These are phyloP conservation scores for Pachyrhizus erosus DNA, from an alignment of 306 rosid genomes.

Conservation along the genomic window DNA sequence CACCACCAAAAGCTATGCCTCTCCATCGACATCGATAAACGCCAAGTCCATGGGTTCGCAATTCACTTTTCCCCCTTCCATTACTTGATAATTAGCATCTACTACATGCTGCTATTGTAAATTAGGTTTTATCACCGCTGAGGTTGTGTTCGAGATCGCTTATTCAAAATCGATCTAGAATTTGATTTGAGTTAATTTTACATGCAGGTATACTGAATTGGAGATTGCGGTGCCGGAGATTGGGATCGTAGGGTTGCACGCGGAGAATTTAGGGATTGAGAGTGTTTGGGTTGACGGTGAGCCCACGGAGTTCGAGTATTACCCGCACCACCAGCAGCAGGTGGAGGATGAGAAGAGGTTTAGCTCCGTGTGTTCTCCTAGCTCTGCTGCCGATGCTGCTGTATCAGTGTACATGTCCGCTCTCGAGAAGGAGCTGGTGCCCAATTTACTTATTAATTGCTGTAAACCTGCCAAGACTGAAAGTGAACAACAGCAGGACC, in stretches of 20 bases:
- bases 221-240: constrained; percentile 90
- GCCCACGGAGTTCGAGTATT: constrained; percentile 82
- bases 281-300: constrained; percentile 91
- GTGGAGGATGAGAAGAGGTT: constrained; percentile 60
- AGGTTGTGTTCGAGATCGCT: background rate
- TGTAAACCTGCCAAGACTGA: constrained; percentile 75
- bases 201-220: constrained; percentile 80
- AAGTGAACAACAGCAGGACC: constrained; percentile 67
- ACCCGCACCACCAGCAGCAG: constrained; percentile 64
- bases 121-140: constrained; percentile 29
- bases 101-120: background rate
- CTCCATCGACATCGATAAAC: constrained; percentile 76
- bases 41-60: constrained; percentile 79
- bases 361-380: constrained; percentile 67
- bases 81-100: constrained; percentile 9
- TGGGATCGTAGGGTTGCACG: constrained; percentile 92
- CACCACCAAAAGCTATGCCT: constrained; percentile 96
- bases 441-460: constrained; percentile 87
- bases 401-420: constrained; percentile 70
- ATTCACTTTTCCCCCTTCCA: background rate
- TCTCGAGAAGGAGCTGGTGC: constrained; percentile 74
- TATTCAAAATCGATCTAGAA: background rate
- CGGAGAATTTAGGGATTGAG: constrained; percentile 87
- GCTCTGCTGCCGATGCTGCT: constrained; percentile 84
- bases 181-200: background rate